phyloP scores from a whole-genome alignment of 441 rosid genomes.

The Viola pubescens region DNA sequence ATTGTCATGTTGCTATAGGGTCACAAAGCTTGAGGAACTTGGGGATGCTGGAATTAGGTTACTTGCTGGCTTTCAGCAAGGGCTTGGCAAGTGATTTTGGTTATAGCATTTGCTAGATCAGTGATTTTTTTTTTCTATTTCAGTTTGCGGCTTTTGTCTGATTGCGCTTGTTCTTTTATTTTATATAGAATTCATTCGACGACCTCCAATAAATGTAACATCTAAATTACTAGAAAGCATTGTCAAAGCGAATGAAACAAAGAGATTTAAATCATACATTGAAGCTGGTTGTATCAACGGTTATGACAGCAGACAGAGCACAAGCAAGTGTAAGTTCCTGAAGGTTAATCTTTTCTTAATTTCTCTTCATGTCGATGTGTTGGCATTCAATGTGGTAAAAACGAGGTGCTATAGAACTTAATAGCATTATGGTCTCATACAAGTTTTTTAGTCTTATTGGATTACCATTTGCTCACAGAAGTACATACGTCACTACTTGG shows the following conservation, averaged over 20 bases:
- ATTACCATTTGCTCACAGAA: slow-evolving; percentile 31
- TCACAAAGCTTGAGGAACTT: slow-evolving; percentile 59
- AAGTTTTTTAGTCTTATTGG: not conserved
- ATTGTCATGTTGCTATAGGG: slow-evolving; percentile 27
- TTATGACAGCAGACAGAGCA: slow-evolving; percentile 39
- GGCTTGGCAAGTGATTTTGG: slow-evolving; percentile 39
- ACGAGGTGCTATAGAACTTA: too few relatives aligned
- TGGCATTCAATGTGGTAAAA: too few relatives aligned
- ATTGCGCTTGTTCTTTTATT: slow-evolving; percentile 5
- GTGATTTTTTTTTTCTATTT: not conserved
- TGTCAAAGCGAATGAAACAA: slow-evolving; percentile 52
- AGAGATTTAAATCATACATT: slow-evolving; percentile 49
- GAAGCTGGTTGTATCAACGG: slow-evolving; percentile 47
- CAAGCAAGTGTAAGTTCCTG: slow-evolving; percentile 52
- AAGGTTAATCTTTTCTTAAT: not conserved
- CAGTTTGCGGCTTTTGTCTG: not conserved
- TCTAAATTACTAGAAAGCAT: slow-evolving; percentile 49
- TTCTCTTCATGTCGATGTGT: not conserved
- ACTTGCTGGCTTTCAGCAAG: slow-evolving; percentile 59
- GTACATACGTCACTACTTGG: slow-evolving; percentile 46
- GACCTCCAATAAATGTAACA: slow-evolving; percentile 44
- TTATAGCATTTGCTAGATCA: not conserved
- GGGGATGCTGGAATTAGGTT: slow-evolving; percentile 39
- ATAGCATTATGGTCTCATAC: too few relatives aligned
- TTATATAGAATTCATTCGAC: slow-evolving; percentile 47